These are phyloP conservation scores for Zygoascus meyerae DNA, from an alignment of 1,139 yeast genomes.

Conservation along the genomic window DNA sequence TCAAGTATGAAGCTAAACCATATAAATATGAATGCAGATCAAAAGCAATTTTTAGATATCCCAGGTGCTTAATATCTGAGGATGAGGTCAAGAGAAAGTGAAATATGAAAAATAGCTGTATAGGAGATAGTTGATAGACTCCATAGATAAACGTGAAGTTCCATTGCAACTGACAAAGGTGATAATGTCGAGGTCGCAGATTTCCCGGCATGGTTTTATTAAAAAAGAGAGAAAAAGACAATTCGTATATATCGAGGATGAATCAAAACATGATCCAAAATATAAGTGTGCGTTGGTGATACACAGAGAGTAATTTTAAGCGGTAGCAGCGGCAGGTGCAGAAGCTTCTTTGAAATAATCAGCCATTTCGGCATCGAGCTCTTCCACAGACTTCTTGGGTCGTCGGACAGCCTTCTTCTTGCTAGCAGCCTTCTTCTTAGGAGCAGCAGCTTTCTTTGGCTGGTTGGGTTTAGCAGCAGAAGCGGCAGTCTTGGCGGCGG, in stretches of 20 bases:
- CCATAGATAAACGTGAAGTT: background rate
- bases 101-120: background rate
- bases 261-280: background rate
- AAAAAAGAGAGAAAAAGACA: background rate
- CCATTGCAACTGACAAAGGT: background rate
- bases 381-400: slow-evolving; percentile 76
- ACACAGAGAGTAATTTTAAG: background rate
- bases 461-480: slow-evolving; percentile 11
- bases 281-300: background rate
- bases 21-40: too few species aligned
- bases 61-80: background rate
- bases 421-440: slow-evolving; percentile 17
- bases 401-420: slow-evolving; percentile 36
- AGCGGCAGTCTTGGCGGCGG: slow-evolving; percentile 18
- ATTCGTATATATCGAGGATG: background rate
- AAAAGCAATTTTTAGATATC: background rate
- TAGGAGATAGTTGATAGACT: background rate
- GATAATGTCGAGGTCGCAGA: background rate
- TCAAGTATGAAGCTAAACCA: background rate
- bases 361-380: slow-evolving; percentile 92
- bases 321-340: slow-evolving; percentile 11
- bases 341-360: slow-evolving; percentile 50
- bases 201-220: background rate
- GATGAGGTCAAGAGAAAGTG: background rate
- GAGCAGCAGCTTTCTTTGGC: slow-evolving; percentile 25